Conservation (phyloP, 2,329 filamentous ascomycete species). For the Hirsutella thompsonii region DNA sequence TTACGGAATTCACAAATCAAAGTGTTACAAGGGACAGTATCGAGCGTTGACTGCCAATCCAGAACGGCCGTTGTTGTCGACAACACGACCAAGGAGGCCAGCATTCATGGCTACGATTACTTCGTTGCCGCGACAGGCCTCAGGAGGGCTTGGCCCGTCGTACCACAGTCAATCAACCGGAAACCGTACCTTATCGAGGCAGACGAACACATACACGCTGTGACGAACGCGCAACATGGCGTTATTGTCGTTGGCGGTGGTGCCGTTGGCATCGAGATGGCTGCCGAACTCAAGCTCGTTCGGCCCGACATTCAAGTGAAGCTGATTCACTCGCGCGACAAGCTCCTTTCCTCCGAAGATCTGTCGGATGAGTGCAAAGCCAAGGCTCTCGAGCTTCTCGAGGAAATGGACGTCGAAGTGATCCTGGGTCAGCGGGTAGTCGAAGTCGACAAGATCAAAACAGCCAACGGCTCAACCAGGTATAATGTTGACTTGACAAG, state of each 20-base stretch:
- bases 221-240: slow-evolving; percentile 38
- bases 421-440: slow-evolving; percentile 48
- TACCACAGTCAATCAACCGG: slow-evolving; percentile 51
- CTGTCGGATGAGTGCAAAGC: slow-evolving; percentile 59
- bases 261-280: slow-evolving; percentile 73
- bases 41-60: slow-evolving; percentile 40
- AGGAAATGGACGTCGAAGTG: slow-evolving; percentile 50
- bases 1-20: slow-evolving; percentile 49
- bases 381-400: slow-evolving; percentile 41
- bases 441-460: slow-evolving; percentile 30
- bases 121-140: slow-evolving; percentile 62
- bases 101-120: slow-evolving; percentile 53
- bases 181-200: slow-evolving; percentile 53
- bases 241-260: slow-evolving; percentile 65
- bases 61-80: slow-evolving; percentile 48
- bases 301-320: slow-evolving; percentile 55
- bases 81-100: slow-evolving; percentile 26
- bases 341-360: slow-evolving; percentile 60
- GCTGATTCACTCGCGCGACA: slow-evolving; percentile 58
- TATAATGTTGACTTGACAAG: slow-evolving; percentile 46
- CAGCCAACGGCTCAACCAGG: slow-evolving; percentile 24
- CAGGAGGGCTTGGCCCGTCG: slow-evolving; percentile 56
- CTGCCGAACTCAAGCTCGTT: slow-evolving; percentile 59
- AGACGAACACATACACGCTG: slow-evolving; percentile 42
- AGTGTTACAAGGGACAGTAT: slow-evolving; percentile 53